Evolutionary conservation across 2,329 filamentous ascomycete species (phyloP).

Genomic region (Monosporascus sp.): DNA sequence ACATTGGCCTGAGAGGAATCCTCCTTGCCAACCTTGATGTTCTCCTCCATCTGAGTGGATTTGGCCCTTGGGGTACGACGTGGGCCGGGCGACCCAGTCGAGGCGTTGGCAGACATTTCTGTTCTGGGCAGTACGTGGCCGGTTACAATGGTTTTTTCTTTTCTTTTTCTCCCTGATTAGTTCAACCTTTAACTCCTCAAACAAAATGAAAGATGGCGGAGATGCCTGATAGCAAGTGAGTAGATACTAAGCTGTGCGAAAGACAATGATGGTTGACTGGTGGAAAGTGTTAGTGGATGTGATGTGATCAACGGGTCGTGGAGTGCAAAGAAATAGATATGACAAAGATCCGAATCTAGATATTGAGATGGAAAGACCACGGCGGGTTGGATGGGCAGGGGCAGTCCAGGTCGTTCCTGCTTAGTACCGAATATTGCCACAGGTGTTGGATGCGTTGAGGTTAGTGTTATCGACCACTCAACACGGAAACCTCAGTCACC

Average conservation of each 20-base stretch:
- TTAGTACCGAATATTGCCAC: neutral
- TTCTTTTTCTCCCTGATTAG: neutral
- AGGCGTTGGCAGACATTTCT: conserved; percentile 35
- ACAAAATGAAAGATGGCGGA: conserved; percentile 24
- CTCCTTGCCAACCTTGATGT: conserved; percentile 33
- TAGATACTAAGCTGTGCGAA: conserved; percentile 20
- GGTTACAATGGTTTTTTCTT: neutral
- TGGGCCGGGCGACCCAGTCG: conserved; percentile 37
- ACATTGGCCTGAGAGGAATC: conserved; percentile 27
- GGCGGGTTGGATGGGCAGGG: neutral
- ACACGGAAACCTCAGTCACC: neutral
- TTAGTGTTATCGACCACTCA: no score
- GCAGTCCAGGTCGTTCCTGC: conserved; percentile 4
- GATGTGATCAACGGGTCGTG: conserved; percentile 2
- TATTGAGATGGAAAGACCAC: conserved; percentile 1
- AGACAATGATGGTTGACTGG: conserved; percentile 7
- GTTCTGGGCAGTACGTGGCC: conserved; percentile 5
- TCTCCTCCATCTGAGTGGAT: conserved; percentile 30
- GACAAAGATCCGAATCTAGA: conserved; percentile 13
- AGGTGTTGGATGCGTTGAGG: neutral
- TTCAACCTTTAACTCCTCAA: conserved; percentile 16
- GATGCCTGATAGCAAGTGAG: conserved; percentile 24
- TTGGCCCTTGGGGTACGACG: conserved; percentile 30
- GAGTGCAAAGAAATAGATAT: conserved; percentile 8
- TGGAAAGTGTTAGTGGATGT: neutral